Evolutionary conservation across 805 yeast genomes (phyloP).

Genomic region (Cyberlindnera mycetangii): DNA sequence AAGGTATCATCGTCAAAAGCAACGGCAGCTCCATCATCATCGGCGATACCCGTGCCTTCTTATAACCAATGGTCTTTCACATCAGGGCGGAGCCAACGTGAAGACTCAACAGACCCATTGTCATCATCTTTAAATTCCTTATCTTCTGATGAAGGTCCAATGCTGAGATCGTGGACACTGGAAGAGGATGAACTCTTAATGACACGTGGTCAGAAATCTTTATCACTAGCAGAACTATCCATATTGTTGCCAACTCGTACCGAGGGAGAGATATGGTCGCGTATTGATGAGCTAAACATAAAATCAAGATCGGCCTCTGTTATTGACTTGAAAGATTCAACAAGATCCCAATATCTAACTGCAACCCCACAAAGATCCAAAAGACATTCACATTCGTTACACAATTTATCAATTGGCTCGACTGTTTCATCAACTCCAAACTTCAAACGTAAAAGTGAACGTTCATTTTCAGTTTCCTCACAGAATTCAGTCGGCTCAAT

Average conservation of each 20-base stretch:
- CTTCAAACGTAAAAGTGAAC: constrained; percentile 9
- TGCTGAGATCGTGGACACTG: constrained; percentile 36
- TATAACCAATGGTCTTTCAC: constrained; percentile 16
- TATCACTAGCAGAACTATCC: constrained; percentile 69
- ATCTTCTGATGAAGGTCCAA: constrained; percentile 15
- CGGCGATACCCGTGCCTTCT: constrained; percentile 6
- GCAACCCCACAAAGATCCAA: constrained; percentile 12
- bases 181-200: constrained; percentile 73
- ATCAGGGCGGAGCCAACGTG: neutral
- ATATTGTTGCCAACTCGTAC: constrained; percentile 71
- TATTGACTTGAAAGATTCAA: constrained; percentile 4
- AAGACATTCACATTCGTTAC: constrained; percentile 13
- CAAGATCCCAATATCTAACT: constrained; percentile 9
- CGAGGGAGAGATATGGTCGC: constrained; percentile 66
- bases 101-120: constrained; percentile 13
- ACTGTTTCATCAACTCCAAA: neutral
- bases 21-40: neutral
- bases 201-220: constrained; percentile 51
- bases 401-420: neutral
- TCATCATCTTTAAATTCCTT: constrained; percentile 8
- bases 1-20: neutral
- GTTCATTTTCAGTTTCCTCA: constrained; percentile 15
- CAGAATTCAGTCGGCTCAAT: constrained; percentile 9
- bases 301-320: constrained; percentile 5
- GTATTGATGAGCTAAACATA: constrained; percentile 47